Evolutionary conservation across 257 asterid species (phyloP).

Genomic region (Solanum virginianum): DNA sequence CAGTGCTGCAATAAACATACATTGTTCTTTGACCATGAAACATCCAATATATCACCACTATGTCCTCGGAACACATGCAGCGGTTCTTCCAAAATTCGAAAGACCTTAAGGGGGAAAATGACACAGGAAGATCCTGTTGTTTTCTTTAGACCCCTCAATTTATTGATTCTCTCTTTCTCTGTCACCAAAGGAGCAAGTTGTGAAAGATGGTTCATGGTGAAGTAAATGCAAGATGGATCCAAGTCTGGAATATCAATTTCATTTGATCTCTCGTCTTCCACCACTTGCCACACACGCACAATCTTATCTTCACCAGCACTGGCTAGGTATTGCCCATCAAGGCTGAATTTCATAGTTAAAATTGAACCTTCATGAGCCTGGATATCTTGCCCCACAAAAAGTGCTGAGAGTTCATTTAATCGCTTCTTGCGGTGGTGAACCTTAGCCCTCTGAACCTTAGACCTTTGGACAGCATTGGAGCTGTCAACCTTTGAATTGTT

Average conservation of each 20-base stretch:
- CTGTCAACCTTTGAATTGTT: slow-evolving; percentile 7
- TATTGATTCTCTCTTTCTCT: slow-evolving; percentile 43
- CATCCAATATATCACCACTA: slow-evolving; percentile 57
- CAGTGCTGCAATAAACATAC: slow-evolving; percentile 31
- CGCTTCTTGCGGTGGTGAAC: slow-evolving; percentile 48
- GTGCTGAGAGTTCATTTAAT: slow-evolving; percentile 70
- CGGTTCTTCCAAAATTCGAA: slow-evolving; percentile 66
- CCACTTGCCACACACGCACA: slow-evolving; percentile 69
- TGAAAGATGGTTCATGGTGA: slow-evolving; percentile 57
- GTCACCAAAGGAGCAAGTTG: slow-evolving; percentile 43
- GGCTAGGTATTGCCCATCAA: slow-evolving; percentile 63
- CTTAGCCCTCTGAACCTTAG: slow-evolving; percentile 34
- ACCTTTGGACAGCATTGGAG: slow-evolving; percentile 8
- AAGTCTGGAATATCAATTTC: slow-evolving; percentile 41
- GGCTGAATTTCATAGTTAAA: slow-evolving; percentile 78
- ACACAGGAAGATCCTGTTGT: slow-evolving; percentile 69
- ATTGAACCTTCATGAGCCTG: slow-evolving; percentile 83
- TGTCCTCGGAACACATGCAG: slow-evolving; percentile 79
- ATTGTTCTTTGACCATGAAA: slow-evolving; percentile 72
- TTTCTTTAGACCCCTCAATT: slow-evolving; percentile 25
- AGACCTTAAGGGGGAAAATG: slow-evolving; percentile 64
- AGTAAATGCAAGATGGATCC: slow-evolving; percentile 78
- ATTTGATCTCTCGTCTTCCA: slow-evolving; percentile 64
- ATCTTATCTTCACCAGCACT: slow-evolving; percentile 81
- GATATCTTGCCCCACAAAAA: slow-evolving; percentile 62